Percentiles rank a stretch among this genome's conserved stretches.
These are phyloP conservation scores for Sonneratia caseolaris DNA, from an alignment of 345 rosid genomes.

Conservation along the genomic window DNA sequence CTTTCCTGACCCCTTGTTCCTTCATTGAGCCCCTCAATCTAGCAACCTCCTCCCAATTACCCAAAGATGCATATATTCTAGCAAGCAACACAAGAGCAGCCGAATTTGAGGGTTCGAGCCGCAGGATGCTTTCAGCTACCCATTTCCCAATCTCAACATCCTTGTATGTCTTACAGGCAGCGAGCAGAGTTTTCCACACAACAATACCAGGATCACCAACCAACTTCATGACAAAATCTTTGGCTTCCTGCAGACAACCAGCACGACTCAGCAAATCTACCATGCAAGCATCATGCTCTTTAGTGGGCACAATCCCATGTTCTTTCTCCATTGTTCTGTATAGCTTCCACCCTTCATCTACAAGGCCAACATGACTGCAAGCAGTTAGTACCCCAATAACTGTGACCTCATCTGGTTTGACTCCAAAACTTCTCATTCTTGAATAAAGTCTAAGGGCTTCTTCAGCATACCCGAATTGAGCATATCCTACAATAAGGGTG, in stretches of 20 bases:
- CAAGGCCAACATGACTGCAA: slow-evolving; percentile 67
- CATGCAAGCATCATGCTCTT: slow-evolving; percentile 58
- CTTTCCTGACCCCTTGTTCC: slow-evolving; percentile 37
- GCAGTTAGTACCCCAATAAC: slow-evolving; percentile 53
- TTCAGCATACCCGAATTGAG: slow-evolving; percentile 56
- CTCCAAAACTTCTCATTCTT: slow-evolving; percentile 40
- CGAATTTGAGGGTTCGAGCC: slow-evolving; percentile 53
- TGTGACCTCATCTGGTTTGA: slow-evolving; percentile 51
- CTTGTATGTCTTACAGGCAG: slow-evolving; percentile 66
- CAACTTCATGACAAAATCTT: slow-evolving; percentile 41
- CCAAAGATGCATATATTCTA: slow-evolving; percentile 45
- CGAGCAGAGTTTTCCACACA: slow-evolving; percentile 58
- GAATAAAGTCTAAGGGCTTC: slow-evolving; percentile 53
- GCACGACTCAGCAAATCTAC: slow-evolving; percentile 78
- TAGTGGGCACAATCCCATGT: slow-evolving; percentile 36
- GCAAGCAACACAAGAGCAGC: slow-evolving; percentile 58
- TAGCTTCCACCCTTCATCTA: slow-evolving; percentile 56
- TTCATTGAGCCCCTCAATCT: slow-evolving; percentile 51
- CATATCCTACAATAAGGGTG: slow-evolving; percentile 59
- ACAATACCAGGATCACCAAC: slow-evolving; percentile 46
- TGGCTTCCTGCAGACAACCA: slow-evolving; percentile 56
- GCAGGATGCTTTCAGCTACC: slow-evolving; percentile 52
- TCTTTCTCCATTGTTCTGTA: slow-evolving; percentile 43
- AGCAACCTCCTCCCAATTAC: slow-evolving; percentile 52
- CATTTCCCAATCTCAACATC: slow-evolving; percentile 44